Evolutionary conservation across 2,329 filamentous ascomycete genomes (phyloP).

Genomic region (Talaromyces amestolkiae): DNA sequence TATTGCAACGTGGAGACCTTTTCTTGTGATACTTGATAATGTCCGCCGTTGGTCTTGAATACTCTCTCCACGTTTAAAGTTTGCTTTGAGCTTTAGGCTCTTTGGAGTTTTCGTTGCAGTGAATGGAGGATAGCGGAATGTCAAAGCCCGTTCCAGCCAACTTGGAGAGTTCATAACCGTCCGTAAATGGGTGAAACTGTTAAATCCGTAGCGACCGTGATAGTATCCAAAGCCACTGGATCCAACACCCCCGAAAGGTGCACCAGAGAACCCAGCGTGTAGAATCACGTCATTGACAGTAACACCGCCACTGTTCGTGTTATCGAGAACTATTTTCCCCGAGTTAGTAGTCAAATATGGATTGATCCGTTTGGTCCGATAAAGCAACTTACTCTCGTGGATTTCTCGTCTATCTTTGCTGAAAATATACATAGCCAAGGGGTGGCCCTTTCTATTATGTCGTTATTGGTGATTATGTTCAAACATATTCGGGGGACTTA

Average conservation of each 20-base stretch:
- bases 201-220: conserved; percentile 51
- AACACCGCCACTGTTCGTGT: conserved; percentile 50
- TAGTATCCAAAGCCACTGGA: conserved; percentile 50
- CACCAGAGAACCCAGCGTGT: conserved; percentile 43
- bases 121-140: conserved; percentile 15
- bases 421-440: conserved; percentile 46
- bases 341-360: not conserved
- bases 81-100: conserved; percentile 10
- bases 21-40: not conserved
- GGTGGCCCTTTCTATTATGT: conserved; percentile 22
- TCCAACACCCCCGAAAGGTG: conserved; percentile 53
- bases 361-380: too few relatives aligned
- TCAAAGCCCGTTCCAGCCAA: not conserved
- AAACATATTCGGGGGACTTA: not conserved
- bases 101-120: conserved; percentile 15
- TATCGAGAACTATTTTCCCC: not conserved
- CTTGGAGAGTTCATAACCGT: conserved; percentile 19
- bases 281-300: conserved; percentile 52
- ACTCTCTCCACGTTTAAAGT: conserved; percentile 15
- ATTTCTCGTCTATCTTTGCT: conserved; percentile 28
- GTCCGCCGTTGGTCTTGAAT: conserved; percentile 6
- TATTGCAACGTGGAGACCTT: not conserved
- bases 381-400: conserved; percentile 2
- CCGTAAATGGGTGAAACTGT: conserved; percentile 36
- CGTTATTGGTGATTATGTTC: not conserved